A percentile compares a stretch with the other conserved stretches of the same genome.
phyloP scores from a whole-genome alignment of 768 basidiomycete genomes.

The Suillus placidus region DNA sequence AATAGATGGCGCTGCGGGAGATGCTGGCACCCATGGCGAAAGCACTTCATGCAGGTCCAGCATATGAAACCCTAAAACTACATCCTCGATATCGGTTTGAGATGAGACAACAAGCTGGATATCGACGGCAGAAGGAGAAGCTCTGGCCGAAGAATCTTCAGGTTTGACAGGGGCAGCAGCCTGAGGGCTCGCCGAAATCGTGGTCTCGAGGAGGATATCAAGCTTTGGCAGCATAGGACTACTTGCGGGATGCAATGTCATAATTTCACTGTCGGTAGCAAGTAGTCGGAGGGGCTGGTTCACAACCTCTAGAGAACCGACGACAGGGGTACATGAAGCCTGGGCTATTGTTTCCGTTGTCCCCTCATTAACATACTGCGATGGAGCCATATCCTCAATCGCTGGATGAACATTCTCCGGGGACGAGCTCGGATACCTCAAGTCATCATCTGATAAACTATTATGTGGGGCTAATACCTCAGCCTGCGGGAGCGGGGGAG shows the following conservation, averaged over 20 bases:
- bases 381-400: neutral
- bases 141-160: no score
- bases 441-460: neutral
- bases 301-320: neutral
- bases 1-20: slow-evolving; percentile 21
- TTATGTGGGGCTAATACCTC: neutral
- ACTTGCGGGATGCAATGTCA: neutral
- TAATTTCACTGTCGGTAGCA: neutral
- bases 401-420: neutral
- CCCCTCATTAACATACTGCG: neutral
- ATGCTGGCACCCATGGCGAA: slow-evolving; percentile 37
- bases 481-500: neutral
- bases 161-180: neutral
- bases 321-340: neutral
- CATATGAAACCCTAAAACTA: slow-evolving; percentile 34
- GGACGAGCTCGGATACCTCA: neutral
- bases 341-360: neutral
- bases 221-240: neutral
- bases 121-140: neutral
- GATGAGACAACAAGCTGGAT: neutral
- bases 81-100: neutral
- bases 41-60: slow-evolving; percentile 37
- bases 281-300: neutral
- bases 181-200: neutral
- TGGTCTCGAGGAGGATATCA: neutral